Base-by-base conservation (phyloP, 495 filamentous ascomycete species). In the Patellaria atrata region DNA sequence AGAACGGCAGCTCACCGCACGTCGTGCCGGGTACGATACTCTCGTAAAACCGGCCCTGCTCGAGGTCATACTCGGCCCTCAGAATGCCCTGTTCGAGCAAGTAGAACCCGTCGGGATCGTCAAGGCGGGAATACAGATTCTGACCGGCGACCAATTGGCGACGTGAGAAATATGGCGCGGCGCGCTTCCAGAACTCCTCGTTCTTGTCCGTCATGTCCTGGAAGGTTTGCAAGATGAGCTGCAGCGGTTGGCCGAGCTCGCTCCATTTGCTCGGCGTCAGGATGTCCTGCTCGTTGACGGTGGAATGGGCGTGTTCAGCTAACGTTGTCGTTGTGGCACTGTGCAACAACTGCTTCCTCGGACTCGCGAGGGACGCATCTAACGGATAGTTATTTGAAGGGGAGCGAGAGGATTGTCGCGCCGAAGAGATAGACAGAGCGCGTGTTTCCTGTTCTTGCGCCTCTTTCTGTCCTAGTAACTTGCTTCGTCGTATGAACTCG, bases 1-100 rank as follows among this genome's bases (percentile, higher is more conserved):
- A 97, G 62, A 97, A 97, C 0, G 89, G 89, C 34, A 96, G 57
- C 57, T 97, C 89, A 17, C 89, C 89, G 50, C 87, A 94, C 7
- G 89, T 94, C 16, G 87, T 85, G 15, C 89, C 89, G 5, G 84
- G 83, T 2, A 94, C 80, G 26, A 97, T 93, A 41, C 82, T 77
- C 52, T 97, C 89, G 30, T 74, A 85, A 47, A 83, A 80, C 43
- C 70, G 68, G 4, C 91, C 89, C 53, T 94, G 89, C 1, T 87
- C 82, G 12, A 86, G 65, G 21, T 87, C 70, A 51, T 96, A 97
- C 44, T 89, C 84, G 1, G 77, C 82, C 22, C 84, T 71, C 19
- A 97, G 66, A 51, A 94, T 84, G 20, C 89, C 89, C 2, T 70
- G 65, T 57, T 96, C 84, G 3, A 97, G 56, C n/a, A 97, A 69